phyloP scores from a whole-genome alignment of 441 rosid genomes.

The Syzygium malaccense region DNA sequence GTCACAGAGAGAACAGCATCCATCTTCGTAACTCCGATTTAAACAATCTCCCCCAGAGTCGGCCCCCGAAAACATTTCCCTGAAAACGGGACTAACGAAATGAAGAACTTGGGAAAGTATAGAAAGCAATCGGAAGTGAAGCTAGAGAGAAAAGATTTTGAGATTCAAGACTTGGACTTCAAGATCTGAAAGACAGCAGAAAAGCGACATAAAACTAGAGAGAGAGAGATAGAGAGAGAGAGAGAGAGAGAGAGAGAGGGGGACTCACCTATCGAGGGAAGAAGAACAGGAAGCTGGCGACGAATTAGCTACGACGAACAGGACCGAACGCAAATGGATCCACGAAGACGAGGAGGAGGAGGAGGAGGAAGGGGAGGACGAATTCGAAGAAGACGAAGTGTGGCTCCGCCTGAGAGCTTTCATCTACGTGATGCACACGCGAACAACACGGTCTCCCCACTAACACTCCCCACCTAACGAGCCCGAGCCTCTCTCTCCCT shows the following conservation, averaged over 20 bases:
- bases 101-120: not conserved
- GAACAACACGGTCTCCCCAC: not conserved
- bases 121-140: not conserved
- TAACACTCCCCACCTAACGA: not conserved
- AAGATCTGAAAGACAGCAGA: not conserved
- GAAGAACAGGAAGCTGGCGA: conserved; percentile 79
- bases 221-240: too few species aligned
- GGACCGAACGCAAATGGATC: conserved; percentile 88
- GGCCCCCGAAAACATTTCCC: not conserved
- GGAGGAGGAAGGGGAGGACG: conserved; percentile 53
- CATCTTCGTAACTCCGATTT: not conserved
- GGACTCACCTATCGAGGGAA: conserved; percentile 73
- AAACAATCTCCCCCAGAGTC: not conserved
- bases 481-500: not conserved
- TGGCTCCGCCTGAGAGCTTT: conserved; percentile 88
- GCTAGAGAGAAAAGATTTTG: not conserved
- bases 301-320: conserved; percentile 71
- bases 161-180: not conserved
- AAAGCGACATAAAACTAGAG: not conserved
- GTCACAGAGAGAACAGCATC: not conserved
- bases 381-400: conserved; percentile 67
- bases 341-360: conserved; percentile 62
- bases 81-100: not conserved
- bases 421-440: conserved; percentile 35
- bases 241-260: not conserved